Conservation (phyloP, 108 stramenopile genomes). For the Mayamaea pseudoterrestris region DNA sequence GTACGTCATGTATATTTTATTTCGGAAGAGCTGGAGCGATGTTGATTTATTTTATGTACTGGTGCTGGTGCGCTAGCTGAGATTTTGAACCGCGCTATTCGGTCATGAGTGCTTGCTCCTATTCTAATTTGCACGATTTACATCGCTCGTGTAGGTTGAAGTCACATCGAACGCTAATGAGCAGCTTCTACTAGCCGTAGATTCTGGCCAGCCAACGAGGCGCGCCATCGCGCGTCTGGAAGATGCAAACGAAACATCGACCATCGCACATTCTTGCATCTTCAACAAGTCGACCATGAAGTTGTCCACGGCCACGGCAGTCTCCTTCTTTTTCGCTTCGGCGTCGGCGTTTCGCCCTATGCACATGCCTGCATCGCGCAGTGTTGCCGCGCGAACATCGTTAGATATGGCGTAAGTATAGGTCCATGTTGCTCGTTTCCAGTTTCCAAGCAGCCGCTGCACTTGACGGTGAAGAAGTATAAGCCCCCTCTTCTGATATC, state of each 20-base stretch:
- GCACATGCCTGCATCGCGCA: conserved; percentile 26
- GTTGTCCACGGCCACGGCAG: conserved; percentile 53
- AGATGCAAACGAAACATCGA: too few species aligned
- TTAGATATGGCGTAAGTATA: conserved; percentile 27
- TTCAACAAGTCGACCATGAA: conserved; percentile 33
- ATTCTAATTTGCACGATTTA: too few species aligned
- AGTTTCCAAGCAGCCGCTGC: not conserved
- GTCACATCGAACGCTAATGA: too few species aligned
- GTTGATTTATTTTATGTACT: too few species aligned
- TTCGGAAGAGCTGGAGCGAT: too few species aligned
- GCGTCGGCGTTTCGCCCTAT: conserved; percentile 60
- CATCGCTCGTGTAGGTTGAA: too few species aligned
- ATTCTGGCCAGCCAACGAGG: not conserved
- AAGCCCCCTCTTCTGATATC: conserved; percentile 60
- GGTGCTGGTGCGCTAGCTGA: too few species aligned
- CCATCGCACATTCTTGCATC: not conserved
- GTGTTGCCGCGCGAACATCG: conserved; percentile 9
- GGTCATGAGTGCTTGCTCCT: too few species aligned
- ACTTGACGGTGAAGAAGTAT: conserved; percentile 23
- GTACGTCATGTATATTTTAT: too few species aligned
- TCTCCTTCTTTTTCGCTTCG: conserved; percentile 55
- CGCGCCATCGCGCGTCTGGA: too few species aligned
- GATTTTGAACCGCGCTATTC: too few species aligned
- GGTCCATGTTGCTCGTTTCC: not conserved
- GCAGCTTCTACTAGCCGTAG: not conserved